Base-by-base conservation (phyloP, 805 yeast genomes). In the Komagataella pseudopastoris region DNA sequence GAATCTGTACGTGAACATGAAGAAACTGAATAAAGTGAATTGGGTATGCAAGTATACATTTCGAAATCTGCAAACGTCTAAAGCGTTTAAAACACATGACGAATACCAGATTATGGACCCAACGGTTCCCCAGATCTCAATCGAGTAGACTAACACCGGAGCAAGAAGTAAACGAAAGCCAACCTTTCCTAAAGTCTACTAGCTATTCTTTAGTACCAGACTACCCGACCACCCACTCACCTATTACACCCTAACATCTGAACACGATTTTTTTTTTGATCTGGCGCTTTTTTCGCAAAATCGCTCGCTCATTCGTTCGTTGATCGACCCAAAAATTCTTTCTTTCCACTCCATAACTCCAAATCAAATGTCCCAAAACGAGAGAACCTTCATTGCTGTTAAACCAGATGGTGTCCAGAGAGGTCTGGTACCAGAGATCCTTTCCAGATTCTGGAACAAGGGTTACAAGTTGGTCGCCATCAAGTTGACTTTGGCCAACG, bases 321-420 rank as follows among this genome's bases (percentile, higher is more conserved):
- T 30, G 39, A 8, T 30, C 39, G 39, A 30, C 39, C 39, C 39
- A 30, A 30, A 30, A 30, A 10, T 30, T 30, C 39, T 30, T 30
- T 30, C 39, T 30, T 30, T 30, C 39, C n/a, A 30, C 39, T 30
- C 39, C 8, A 30, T 14, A 30, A 30, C 39, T 10, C 39, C 39
- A 30, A 30, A 30, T 30, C 39, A 55, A 60, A 77, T 77, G 82
- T 76, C 82, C 55, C 70, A 71, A 75, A 67, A 71, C 74, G 95
- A 86, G 75, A 85, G 95, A 85, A 86, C 95, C 68, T 86, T 86
- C 70, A 86, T 86, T 76, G 95, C 95, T 60, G 83, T 86, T 68
- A 86, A 86, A 83, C 99, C 99, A 75, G 99, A 93, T 75, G 99
- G 98, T 76, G 98, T 93, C 80, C 98, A 93, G 81, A 88, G 99